These are phyloP conservation scores for Leptographium lundbergii DNA, from an alignment of 2,329 filamentous ascomycete genomes.

Conservation along the genomic window DNA sequence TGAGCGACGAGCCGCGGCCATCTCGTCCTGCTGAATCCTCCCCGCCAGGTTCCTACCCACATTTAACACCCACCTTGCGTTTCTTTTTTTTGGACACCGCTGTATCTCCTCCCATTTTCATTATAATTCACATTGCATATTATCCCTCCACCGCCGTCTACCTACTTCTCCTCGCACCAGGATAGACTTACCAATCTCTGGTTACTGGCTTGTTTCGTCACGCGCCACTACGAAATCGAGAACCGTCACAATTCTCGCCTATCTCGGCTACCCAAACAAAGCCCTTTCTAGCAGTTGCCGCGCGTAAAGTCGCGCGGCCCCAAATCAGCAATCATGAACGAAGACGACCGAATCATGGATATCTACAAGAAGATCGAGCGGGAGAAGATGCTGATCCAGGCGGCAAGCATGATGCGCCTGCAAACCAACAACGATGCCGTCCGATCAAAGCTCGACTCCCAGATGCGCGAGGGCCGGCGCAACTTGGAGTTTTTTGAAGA, in stretches of 20 bases:
- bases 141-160: background rate
- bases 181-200: background rate
- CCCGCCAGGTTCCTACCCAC: background rate
- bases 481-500: slow-evolving; percentile 91
- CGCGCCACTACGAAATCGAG: background rate
- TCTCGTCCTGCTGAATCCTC: background rate
- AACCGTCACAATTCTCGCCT: background rate
- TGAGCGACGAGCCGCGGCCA: background rate
- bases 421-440: slow-evolving; percentile 91
- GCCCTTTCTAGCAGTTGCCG: background rate
- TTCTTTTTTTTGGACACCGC: background rate
- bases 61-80: background rate
- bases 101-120: background rate
- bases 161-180: background rate
- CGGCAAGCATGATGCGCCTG: slow-evolving; percentile 87
- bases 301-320: slow-evolving; percentile 6
- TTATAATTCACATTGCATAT: background rate
- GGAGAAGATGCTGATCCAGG: slow-evolving; percentile 89
- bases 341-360: slow-evolving; percentile 56
- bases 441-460: slow-evolving; percentile 77
- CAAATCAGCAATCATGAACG: slow-evolving; percentile 39
- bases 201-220: background rate
- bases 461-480: slow-evolving; percentile 84
- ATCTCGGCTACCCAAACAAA: background rate
- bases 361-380: slow-evolving; percentile 96